phyloP scores from a whole-genome alignment of 352 stramenopile species.

The Globisporangium radiosum region DNA sequence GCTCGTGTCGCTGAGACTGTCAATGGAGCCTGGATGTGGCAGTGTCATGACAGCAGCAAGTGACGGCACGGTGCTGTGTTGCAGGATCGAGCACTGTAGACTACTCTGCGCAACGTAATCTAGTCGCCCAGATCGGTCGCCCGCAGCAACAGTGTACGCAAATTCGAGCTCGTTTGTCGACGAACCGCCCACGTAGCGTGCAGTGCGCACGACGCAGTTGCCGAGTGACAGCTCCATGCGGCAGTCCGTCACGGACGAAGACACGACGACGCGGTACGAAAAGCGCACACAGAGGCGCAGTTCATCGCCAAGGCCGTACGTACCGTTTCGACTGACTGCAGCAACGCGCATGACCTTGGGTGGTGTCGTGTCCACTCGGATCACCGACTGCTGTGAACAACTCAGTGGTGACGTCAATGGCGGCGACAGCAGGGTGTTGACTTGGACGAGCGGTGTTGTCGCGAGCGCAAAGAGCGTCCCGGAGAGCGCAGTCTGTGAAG shows the following conservation, averaged over 20 bases:
- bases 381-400: conserved; percentile 25
- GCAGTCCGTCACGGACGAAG: conserved; percentile 16
- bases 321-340: conserved; percentile 27
- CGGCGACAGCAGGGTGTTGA: conserved; percentile 26
- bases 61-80: conserved; percentile 37
- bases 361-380: conserved; percentile 32
- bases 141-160: conserved; percentile 34
- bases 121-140: conserved; percentile 39
- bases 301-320: conserved; percentile 34
- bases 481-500: conserved; percentile 22
- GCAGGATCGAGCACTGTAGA: conserved; percentile 39
- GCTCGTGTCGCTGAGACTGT: conserved; percentile 34
- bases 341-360: conserved; percentile 30
- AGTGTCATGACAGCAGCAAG: conserved; percentile 34
- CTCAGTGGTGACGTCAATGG: conserved; percentile 20
- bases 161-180: conserved; percentile 45
- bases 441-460: conserved; percentile 29
- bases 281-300: conserved; percentile 40
- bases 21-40: conserved; percentile 28
- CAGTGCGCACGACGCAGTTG: conserved; percentile 21
- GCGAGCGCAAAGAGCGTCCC: conserved; percentile 36
- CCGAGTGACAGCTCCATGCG: conserved; percentile 37
- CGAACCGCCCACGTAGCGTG: conserved; percentile 43
- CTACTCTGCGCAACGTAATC: conserved; percentile 40
- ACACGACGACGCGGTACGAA: conserved; percentile 40